Conservation (phyloP, 148 eudicot genomes). For the Polygonum maritimum region DNA sequence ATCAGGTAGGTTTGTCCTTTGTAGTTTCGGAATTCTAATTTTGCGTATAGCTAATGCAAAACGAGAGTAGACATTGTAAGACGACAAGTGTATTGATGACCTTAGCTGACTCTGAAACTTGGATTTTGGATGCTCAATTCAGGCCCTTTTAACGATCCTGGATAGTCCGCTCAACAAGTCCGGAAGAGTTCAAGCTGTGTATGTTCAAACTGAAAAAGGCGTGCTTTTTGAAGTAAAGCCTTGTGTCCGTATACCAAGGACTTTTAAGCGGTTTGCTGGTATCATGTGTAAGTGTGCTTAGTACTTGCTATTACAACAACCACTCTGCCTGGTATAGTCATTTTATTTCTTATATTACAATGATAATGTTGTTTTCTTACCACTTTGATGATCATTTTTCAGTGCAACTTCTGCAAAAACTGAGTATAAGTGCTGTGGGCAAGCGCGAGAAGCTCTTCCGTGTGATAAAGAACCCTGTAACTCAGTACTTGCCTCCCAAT, state of each 20-base stretch:
- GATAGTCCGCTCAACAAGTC: slow-evolving; percentile 86
- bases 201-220: slow-evolving; percentile 84
- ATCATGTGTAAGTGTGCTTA: slow-evolving; percentile 67
- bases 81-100: background rate
- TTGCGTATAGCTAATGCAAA: background rate
- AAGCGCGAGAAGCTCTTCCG: slow-evolving; percentile 81
- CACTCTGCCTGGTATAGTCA: background rate
- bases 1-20: slow-evolving; percentile 44
- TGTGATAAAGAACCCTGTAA: slow-evolving; percentile 84
- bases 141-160: slow-evolving; percentile 82
- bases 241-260: slow-evolving; percentile 89
- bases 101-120: background rate
- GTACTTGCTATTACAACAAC: background rate
- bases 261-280: slow-evolving; percentile 83
- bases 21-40: background rate
- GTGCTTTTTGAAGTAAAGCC: slow-evolving; percentile 87
- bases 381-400: slow-evolving; percentile 21
- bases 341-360: background rate
- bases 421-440: slow-evolving; percentile 77
- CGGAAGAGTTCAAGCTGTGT: slow-evolving; percentile 69
- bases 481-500: slow-evolving; percentile 72
- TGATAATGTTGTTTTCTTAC: background rate
- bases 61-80: background rate
- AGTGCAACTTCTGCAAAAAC: slow-evolving; percentile 88
- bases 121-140: slow-evolving; percentile 2